Evolutionary conservation across 2,329 filamentous ascomycete genomes (phyloP).

Genomic region (Shiraia sp.): DNA sequence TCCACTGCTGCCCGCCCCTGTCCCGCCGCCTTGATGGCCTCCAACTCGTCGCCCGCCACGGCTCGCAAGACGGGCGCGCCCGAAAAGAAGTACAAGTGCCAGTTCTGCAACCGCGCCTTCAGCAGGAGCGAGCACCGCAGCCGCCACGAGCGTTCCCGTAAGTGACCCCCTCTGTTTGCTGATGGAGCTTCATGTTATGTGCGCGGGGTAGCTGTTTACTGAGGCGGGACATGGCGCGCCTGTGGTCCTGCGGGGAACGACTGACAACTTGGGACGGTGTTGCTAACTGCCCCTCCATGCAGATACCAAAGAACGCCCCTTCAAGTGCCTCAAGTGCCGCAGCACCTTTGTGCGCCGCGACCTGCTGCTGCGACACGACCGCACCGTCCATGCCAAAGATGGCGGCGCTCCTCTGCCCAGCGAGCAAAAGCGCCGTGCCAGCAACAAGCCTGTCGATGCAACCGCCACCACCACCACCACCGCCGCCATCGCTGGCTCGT

Average conservation of each 20-base stretch:
- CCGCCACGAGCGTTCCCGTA: constrained; percentile 97
- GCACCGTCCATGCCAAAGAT: constrained; percentile 98
- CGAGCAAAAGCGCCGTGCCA: constrained; percentile 84
- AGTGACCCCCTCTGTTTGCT: constrained; percentile 52
- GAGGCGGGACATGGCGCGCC: constrained; percentile 39
- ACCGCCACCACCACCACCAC: constrained; percentile 59
- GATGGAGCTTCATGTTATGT: constrained; percentile 30
- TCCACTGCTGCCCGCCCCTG: constrained; percentile 46
- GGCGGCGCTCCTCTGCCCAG: constrained; percentile 91
- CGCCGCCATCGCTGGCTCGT: constrained; percentile 55
- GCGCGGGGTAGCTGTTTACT: constrained; percentile 36
- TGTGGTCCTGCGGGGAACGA: constrained; percentile 40
- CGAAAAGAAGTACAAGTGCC: constrained; percentile 99
- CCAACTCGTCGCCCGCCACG: constrained; percentile 68
- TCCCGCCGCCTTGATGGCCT: constrained; percentile 59
- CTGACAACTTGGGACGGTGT: constrained; percentile 23
- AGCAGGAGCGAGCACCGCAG: constrained; percentile 96
- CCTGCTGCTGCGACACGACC: constrained; percentile 92
- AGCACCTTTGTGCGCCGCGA: constrained; percentile 98
- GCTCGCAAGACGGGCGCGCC: constrained; percentile 76
- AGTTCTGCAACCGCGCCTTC: constrained; percentile 97
- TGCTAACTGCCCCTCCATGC: constrained; percentile 43
- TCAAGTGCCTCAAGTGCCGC: constrained; percentile 97
- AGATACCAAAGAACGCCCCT: constrained; percentile 99
- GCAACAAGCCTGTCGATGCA: constrained; percentile 56